These are phyloP conservation scores for Tricholoma terreum DNA, from an alignment of 768 basidiomycete species.

Conservation along the genomic window DNA sequence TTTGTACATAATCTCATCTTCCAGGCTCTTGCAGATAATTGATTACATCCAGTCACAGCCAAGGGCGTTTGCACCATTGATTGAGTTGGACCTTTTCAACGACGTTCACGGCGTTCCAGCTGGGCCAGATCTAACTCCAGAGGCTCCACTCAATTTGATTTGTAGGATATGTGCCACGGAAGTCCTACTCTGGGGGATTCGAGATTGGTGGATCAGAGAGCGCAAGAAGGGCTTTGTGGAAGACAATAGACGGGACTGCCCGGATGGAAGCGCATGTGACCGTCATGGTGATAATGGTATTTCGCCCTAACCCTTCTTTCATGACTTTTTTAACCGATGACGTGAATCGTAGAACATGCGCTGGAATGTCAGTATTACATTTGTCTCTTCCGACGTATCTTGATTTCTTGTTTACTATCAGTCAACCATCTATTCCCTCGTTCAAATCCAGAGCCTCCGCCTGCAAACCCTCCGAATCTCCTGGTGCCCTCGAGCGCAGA, in stretches of 20 bases:
- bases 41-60: constrained; percentile 58
- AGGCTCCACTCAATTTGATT: constrained; percentile 55
- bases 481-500: background rate
- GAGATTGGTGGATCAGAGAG: constrained; percentile 82
- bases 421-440: constrained; percentile 42
- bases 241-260: constrained; percentile 61
- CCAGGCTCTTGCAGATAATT: constrained; percentile 48
- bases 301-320: constrained; percentile 19
- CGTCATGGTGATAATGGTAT: constrained; percentile 67
- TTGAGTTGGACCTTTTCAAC: constrained; percentile 68
- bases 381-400: background rate
- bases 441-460: constrained; percentile 9
- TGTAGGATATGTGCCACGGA: constrained; percentile 76
- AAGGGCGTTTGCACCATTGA: constrained; percentile 57
- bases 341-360: constrained; percentile 53
- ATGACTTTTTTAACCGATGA: constrained; percentile 6
- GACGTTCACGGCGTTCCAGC: constrained; percentile 62
- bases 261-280: constrained; percentile 54
- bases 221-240: constrained; percentile 66
- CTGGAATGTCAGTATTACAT: constrained; percentile 59
- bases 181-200: constrained; percentile 70
- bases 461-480: background rate
- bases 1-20: background rate
- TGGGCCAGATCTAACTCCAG: constrained; percentile 53
- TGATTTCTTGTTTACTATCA: constrained; percentile 15